phyloP scores from a whole-genome alignment of 1,284 basidiomycete genomes.

The Inonotus obliquus region DNA sequence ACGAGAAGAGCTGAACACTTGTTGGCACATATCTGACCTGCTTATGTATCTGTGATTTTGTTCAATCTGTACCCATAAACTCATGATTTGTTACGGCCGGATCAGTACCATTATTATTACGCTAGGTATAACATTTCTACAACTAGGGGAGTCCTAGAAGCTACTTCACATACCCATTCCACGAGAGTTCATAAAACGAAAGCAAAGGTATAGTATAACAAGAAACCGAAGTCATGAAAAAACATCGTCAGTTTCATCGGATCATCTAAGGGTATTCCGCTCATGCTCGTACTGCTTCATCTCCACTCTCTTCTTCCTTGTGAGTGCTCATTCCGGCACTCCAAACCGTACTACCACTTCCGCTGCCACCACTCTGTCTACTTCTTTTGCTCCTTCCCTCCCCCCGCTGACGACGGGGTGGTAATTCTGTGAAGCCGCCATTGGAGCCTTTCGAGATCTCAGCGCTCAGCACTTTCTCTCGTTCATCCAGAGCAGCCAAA shows the following conservation, averaged over 20 bases:
- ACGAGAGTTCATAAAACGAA: constrained; percentile 6
- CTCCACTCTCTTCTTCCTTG: constrained; percentile 37
- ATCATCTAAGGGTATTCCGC: background rate
- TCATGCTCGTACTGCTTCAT: constrained; percentile 7
- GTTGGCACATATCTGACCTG: background rate
- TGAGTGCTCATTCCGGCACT: constrained; percentile 72
- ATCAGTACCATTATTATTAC: constrained; percentile 8
- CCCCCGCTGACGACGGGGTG: constrained; percentile 38
- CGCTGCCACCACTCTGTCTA: constrained; percentile 49
- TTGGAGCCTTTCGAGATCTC: constrained; percentile 70
- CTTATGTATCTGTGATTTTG: background rate
- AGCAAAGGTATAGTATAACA: constrained; percentile 11
- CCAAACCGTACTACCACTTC: constrained; percentile 75
- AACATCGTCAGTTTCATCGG: constrained; percentile 16
- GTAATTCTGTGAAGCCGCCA: constrained; percentile 75
- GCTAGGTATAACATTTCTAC: constrained; percentile 18
- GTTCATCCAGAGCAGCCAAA: constrained; percentile 68
- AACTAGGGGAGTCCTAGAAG: constrained; percentile 12
- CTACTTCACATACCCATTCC: constrained; percentile 1
- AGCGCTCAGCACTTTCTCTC: constrained; percentile 64
- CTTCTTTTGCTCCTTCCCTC: constrained; percentile 51
- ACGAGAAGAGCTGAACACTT: constrained; percentile 22
- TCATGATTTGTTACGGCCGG: background rate
- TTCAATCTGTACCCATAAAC: background rate
- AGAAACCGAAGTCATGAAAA: constrained; percentile 4